Base-by-base conservation (phyloP, 2,329 filamentous ascomycete species). In the Aspergillus tamarii region DNA sequence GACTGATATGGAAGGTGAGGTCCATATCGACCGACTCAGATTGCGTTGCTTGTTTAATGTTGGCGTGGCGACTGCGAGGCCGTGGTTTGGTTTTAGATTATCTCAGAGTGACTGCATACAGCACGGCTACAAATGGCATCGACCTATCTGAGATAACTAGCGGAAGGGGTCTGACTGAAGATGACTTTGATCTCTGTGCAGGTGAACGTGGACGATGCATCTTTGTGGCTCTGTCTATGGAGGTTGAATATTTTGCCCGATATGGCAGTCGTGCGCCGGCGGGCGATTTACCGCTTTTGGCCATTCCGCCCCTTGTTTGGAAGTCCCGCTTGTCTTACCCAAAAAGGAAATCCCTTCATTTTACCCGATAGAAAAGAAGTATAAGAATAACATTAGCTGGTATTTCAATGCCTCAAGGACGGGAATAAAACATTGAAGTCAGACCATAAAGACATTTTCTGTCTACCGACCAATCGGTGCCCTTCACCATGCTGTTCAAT, bases 1-100 rank as follows among this genome's bases (percentile, higher is more conserved):
- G 63, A 32, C 61, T 60, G 54, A 67, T 58, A 11, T 61, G 54
- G 39, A 67, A 67, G 59, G 60, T 67, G 48, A 67, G 28, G 56
- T 67, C 65, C 65, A 67, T 65, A 28, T 26, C 12, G 45, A 8
- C 45, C 23, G 7, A 28, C 39, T 41, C 39, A 7, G 4, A n/a
- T 41, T 19, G 16, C 8, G 21, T 46, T 48, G 23, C 2, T 48
- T 8, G 12, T 28, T 26, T 12, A 26, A 7, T 12, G 12, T 28
- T 0, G 45, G 19, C 5, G 45, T 28, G 45, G 45, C 45, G 5
- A 46, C 21, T 26, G 12, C 12, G 6, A 26, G 12, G 23, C 16
- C 16, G 12, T 48, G n/a, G 28, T 23, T 14, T 14, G 6, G 23
- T 6, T 48, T 14, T 14, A 6, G 14, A 12, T 11, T 6, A 46